Conservation (phyloP, 75 land plant species). For the Pinus albicaulis region DNA sequence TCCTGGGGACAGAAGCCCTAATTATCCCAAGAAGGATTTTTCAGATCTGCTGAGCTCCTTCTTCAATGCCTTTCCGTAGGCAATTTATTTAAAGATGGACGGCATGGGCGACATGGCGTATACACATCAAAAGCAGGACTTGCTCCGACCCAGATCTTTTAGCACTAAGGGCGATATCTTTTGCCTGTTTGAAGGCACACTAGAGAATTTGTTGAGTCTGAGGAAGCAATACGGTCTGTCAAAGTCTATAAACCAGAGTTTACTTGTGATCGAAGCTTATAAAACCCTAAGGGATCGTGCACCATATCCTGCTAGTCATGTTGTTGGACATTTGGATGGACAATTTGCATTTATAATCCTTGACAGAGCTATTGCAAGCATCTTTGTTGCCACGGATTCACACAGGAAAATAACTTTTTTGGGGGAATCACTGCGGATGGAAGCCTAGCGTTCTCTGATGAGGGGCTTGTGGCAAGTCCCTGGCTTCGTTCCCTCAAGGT, state of each 20-base stretch:
- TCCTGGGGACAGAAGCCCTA: conserved; percentile 68
- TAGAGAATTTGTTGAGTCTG: conserved; percentile 56
- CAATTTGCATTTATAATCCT: conserved; percentile 73
- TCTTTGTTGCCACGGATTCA: conserved; percentile 36
- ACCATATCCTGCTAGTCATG: conserved; percentile 72
- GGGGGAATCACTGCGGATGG: conserved; percentile 61
- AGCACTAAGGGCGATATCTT: conserved; percentile 59
- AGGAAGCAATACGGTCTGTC: conserved; percentile 68
- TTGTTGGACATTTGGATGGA: conserved; percentile 58
- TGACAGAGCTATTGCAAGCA: conserved; percentile 30
- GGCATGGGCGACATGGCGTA: conserved; percentile 54
- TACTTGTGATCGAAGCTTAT: conserved; percentile 73
- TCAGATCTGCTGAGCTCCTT: conserved; percentile 52
- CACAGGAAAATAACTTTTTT: conserved; percentile 45
- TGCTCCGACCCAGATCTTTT: conserved; percentile 60
- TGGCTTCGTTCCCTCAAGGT: conserved; percentile 52
- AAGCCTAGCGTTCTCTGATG: conserved; percentile 48
- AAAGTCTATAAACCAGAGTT: conserved; percentile 52
- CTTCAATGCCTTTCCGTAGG: conserved; percentile 26
- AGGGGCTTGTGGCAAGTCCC: conserved; percentile 50
- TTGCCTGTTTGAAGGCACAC: conserved; percentile 64
- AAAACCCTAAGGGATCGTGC: conserved; percentile 72
- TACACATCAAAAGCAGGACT: conserved; percentile 61
- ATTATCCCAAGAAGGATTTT: conserved; percentile 50
- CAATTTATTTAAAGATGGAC: conserved; percentile 57